A percentile compares a stretch with the other conserved stretches of the same genome.
These are phyloP conservation scores for Hyparrhenia diplandra DNA, from an alignment of 176 grass and related monocot genomes.

Conservation along the genomic window DNA sequence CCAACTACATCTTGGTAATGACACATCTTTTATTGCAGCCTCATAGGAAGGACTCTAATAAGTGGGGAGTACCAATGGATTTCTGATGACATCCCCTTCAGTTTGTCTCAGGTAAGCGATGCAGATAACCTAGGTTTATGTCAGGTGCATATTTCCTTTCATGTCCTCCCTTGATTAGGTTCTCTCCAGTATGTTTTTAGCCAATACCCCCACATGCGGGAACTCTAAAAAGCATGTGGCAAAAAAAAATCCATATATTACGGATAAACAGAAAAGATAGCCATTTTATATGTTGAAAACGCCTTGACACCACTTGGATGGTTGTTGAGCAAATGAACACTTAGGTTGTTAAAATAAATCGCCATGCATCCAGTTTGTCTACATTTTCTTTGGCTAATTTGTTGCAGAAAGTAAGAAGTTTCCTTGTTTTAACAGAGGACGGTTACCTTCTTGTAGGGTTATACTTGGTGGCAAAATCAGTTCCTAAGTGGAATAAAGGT, in stretches of 20 bases:
- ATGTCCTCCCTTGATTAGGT: slow-evolving; percentile 7
- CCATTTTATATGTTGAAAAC: neutral
- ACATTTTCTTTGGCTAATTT: neutral
- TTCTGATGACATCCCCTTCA: slow-evolving; percentile 43
- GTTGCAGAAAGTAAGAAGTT: slow-evolving; percentile 36
- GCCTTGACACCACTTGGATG: neutral
- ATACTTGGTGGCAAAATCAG: slow-evolving; percentile 89
- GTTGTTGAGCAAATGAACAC: neutral
- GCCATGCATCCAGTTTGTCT: neutral
- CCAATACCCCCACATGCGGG: neutral
- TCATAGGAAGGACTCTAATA: slow-evolving; percentile 65
- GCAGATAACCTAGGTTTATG: slow-evolving; percentile 48
- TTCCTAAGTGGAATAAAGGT: slow-evolving; percentile 88
- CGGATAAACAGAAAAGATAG: neutral
- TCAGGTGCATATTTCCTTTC: slow-evolving; percentile 47
- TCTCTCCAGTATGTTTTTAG: neutral
- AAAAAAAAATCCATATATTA: neutral
- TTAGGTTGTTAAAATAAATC: neutral
- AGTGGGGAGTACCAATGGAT: slow-evolving; percentile 61
- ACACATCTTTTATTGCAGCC: slow-evolving; percentile 43
- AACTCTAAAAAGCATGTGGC: neutral
- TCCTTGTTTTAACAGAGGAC: slow-evolving; percentile 51
- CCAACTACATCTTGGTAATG: no score
- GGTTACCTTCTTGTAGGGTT: slow-evolving; percentile 58
- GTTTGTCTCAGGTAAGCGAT: slow-evolving; percentile 36